Base-by-base conservation (phyloP, 768 basidiomycete species). In the Auricularia sp. region DNA sequence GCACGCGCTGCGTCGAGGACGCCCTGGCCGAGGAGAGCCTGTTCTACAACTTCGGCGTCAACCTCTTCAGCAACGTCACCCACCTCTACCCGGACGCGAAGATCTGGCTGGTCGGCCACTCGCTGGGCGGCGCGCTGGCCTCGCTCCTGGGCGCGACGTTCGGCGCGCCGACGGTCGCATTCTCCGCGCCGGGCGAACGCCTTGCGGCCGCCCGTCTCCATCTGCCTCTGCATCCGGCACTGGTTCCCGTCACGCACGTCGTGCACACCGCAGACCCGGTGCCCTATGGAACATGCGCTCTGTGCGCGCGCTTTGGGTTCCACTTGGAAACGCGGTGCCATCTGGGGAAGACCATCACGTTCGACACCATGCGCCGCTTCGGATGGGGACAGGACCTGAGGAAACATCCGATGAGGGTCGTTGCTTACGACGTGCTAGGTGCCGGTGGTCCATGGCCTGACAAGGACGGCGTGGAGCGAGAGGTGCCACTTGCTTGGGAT, bases 111-210 rank as follows among this genome's bases (percentile, higher is more conserved):
- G 23, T 66, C 14, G 71, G 71, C 3, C 72, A 72, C 63, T 71
- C 77, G 68, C 78, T 79, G 21, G 75, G 84, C 63, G 84, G 83
- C 36, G 86, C 90, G 1, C 76, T 98, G 14, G 89, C 92, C 1
- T 85, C 89, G 42, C 81, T 98, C 61, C 77, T 98, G 16, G 93
- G 90, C 2, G 78, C 86, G 14, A 95, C 96, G 0, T 98, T 96
- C 73, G 96, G 96, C 18, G 80, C 81, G 0, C 95, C 96, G 0
- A 88, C 83, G 16, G 90, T 98, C 35, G 79, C 93, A 0, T 94
- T 95, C 71, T 93, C 97, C 77, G 79, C 93, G 18, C 93, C 93
- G 0, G 93, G 92, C 14, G 96, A 98, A 68, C 84, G 78, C 71
- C 78, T 93, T 68, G 89, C 96, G 1, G 83, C 94, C 1, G 70